Conservation (phyloP, 108 stramenopile genomes). For the Cyclotella cryptica region DNA sequence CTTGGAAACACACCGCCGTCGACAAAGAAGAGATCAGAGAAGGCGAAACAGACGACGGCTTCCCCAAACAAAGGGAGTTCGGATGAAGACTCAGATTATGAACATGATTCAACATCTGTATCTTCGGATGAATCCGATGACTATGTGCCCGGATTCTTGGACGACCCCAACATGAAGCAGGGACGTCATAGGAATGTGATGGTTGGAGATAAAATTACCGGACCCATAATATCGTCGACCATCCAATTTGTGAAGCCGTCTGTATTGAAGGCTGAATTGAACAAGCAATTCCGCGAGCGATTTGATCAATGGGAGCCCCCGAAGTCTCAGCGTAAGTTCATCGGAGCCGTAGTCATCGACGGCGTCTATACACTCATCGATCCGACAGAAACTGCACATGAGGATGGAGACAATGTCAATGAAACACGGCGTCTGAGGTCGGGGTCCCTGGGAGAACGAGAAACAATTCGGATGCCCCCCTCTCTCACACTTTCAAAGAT, state of each 20-base stretch:
- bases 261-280: slow-evolving; percentile 90
- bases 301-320: slow-evolving; percentile 93
- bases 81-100: slow-evolving; percentile 21
- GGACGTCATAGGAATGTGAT: slow-evolving; percentile 89
- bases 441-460: slow-evolving; percentile 43
- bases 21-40: slow-evolving; percentile 19
- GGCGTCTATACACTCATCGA: slow-evolving; percentile 86
- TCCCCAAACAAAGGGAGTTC: slow-evolving; percentile 24
- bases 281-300: slow-evolving; percentile 92
- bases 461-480: slow-evolving; percentile 90
- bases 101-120: slow-evolving; percentile 8
- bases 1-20: slow-evolving; percentile 14
- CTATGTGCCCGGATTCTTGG: slow-evolving; percentile 71
- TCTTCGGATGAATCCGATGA: slow-evolving; percentile 41
- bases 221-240: slow-evolving; percentile 84
- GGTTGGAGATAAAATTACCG: slow-evolving; percentile 82
- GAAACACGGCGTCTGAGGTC: slow-evolving; percentile 40
- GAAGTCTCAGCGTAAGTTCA: slow-evolving; percentile 59
- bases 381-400: slow-evolving; percentile 57
- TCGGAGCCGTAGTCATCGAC: slow-evolving; percentile 81
- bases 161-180: slow-evolving; percentile 89
- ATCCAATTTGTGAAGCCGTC: slow-evolving; percentile 90
- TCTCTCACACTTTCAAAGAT: slow-evolving; percentile 93
- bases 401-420: slow-evolving; percentile 37
- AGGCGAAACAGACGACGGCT: slow-evolving; percentile 13